Percentiles rank a stretch among this genome's conserved stretches.
These are phyloP conservation scores for Aspergillus carbonarius DNA, from an alignment of 2,329 filamentous ascomycete species.

Conservation along the genomic window DNA sequence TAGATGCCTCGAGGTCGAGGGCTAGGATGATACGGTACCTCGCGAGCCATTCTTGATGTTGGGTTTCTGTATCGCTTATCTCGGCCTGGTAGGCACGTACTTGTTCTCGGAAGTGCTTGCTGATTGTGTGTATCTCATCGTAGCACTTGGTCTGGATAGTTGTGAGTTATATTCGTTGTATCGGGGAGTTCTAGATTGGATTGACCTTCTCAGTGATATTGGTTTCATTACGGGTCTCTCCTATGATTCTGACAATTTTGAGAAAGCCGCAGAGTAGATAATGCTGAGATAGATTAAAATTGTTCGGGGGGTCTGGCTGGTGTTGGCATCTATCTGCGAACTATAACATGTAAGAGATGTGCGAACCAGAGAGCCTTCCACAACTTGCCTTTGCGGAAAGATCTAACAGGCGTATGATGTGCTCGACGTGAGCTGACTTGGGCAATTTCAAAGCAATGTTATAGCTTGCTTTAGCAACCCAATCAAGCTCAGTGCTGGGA, in stretches of 20 bases:
- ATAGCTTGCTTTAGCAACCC: slow-evolving; percentile 82
- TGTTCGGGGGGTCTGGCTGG: slow-evolving; percentile 17
- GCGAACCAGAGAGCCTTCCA: background rate
- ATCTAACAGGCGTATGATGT: slow-evolving; percentile 56
- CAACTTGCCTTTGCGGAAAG: slow-evolving; percentile 45
- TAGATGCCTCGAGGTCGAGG: slow-evolving; percentile 76
- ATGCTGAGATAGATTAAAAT: slow-evolving; percentile 57
- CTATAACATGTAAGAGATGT: slow-evolving; percentile 39
- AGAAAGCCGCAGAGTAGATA: slow-evolving; percentile 72
- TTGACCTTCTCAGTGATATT: slow-evolving; percentile 38
- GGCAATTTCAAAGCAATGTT: slow-evolving; percentile 69
- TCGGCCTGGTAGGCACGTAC: slow-evolving; percentile 42
- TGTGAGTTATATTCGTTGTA: background rate
- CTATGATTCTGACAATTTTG: slow-evolving; percentile 45
- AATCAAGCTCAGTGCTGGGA: slow-evolving; percentile 67
- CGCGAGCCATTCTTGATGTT: slow-evolving; percentile 53
- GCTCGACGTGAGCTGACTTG: slow-evolving; percentile 55
- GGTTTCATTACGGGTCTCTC: slow-evolving; percentile 50
- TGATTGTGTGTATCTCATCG: slow-evolving; percentile 58
- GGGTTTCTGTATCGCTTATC: slow-evolving; percentile 42
- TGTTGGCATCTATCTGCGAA: slow-evolving; percentile 42
- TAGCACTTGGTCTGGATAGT: slow-evolving; percentile 59
- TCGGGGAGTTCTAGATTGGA: background rate
- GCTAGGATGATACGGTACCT: slow-evolving; percentile 69
- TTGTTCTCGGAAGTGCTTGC: slow-evolving; percentile 56